Evolutionary conservation across 352 stramenopile genomes (phyloP).

Genomic region (Peronospora tabacina): DNA sequence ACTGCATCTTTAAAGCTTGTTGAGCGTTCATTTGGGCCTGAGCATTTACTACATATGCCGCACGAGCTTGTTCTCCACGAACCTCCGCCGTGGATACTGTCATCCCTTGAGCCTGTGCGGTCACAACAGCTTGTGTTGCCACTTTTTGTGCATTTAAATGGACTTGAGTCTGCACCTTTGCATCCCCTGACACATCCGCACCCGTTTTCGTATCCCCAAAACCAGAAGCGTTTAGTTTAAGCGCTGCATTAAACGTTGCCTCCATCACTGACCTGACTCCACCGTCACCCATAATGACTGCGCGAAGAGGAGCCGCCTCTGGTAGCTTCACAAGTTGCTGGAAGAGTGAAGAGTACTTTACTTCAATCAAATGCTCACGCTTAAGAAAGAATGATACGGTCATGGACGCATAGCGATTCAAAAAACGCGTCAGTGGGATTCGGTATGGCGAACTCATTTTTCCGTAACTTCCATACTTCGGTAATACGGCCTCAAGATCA

Average conservation of each 20-base stretch:
- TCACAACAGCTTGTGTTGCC: slow-evolving; percentile 67
- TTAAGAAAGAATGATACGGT: slow-evolving; percentile 86
- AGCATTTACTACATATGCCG: slow-evolving; percentile 78
- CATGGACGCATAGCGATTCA: slow-evolving; percentile 88
- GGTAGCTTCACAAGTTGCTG: slow-evolving; percentile 90
- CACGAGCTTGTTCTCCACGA: slow-evolving; percentile 71
- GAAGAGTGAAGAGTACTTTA: slow-evolving; percentile 91
- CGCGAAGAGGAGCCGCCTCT: slow-evolving; percentile 79
- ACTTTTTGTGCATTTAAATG: slow-evolving; percentile 82
- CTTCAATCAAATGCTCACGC: slow-evolving; percentile 66
- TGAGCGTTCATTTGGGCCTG: slow-evolving; percentile 81
- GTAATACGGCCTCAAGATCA: slow-evolving; percentile 89
- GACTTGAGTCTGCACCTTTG: slow-evolving; percentile 81
- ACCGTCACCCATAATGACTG: slow-evolving; percentile 82
- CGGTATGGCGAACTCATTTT: slow-evolving; percentile 90
- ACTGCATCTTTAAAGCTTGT: slow-evolving; percentile 76
- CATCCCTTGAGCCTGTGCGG: slow-evolving; percentile 71
- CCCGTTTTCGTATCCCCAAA: slow-evolving; percentile 31
- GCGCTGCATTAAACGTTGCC: slow-evolving; percentile 85
- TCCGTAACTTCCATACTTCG: slow-evolving; percentile 84
- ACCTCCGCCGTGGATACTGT: slow-evolving; percentile 59
- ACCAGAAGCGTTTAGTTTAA: slow-evolving; percentile 42
- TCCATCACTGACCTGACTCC: slow-evolving; percentile 88
- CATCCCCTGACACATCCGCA: slow-evolving; percentile 44
- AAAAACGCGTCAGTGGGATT: slow-evolving; percentile 86